Evolutionary conservation across 306 rosid species (phyloP), one percentile per base, ranked within the genome.

Genomic region (Macrotyloma uniflorum): DNA sequence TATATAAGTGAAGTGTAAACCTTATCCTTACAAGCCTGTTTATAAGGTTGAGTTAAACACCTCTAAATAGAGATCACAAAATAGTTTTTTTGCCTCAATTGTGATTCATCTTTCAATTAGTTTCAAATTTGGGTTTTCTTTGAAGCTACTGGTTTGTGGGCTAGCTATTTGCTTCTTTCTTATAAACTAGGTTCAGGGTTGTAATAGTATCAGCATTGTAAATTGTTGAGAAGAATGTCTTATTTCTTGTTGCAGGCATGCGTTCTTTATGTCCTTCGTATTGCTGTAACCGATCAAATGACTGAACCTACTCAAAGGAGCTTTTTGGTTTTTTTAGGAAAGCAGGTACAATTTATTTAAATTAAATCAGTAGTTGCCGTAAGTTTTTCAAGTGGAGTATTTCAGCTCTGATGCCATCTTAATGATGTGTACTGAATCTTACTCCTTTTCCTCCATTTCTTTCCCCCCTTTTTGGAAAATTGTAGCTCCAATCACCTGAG

Each of bases 261-360:
- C 66, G 93, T 92, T 82, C 98, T 95, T 50, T 95, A 95, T 78
- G 83, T 92, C 62, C 92, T 95, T 76, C 97, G 93, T 82, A 89
- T 95, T 20, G 98, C 98, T 46, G 79, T 95, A 83, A 92, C 93
- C 24, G 98, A 95, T 91, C 98, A 92, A 82, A 95, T 95, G 98
- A 89, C 97, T 13, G 98, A 95, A 70, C 92, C 98, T 76, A 89
- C 93, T 28, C 98, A 95, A 76, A 87, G 98, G 88, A 83, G 58
- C 79, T 91, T 95, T 79, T 79, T 91, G 88, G 87, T 88, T 75
- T 95, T 95, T 59, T 85, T 95, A 36, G 98, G 93, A 84, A 85
- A 77, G 68, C 93, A 92, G 97, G 98, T 92, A 24, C 45, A 70
- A 51, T 19, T 79, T 72, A 53, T 73, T 62, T 45, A 50, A 76